Conservation (phyloP, 805 yeast species). For the Kuraishia cidri region DNA sequence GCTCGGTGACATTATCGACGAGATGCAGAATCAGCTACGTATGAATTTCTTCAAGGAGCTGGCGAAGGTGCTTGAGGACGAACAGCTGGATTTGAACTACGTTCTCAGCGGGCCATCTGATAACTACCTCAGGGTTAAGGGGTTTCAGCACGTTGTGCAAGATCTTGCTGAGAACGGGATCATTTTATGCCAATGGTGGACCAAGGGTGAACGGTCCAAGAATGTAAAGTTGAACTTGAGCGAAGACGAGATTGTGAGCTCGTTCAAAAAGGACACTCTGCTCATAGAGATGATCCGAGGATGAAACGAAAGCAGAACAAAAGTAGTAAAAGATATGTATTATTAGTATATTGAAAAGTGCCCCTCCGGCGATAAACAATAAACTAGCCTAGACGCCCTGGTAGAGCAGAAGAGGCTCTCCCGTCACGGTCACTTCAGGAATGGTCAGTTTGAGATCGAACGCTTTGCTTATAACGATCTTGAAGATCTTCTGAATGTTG, state of each 20-base stretch:
- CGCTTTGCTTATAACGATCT: constrained; percentile 81
- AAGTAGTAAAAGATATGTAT: not conserved
- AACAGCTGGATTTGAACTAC: constrained; percentile 12
- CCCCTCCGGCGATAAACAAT: too few relatives aligned
- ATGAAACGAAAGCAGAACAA: not conserved
- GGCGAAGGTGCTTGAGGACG: constrained; percentile 11
- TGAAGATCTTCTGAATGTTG: constrained; percentile 89
- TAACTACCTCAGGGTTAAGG: constrained; percentile 21
- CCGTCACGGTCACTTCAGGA: constrained; percentile 75
- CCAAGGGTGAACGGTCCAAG: constrained; percentile 59
- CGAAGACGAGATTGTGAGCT: constrained; percentile 57
- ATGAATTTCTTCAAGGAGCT: constrained; percentile 18
- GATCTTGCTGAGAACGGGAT: constrained; percentile 79
- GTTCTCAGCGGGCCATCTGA: constrained; percentile 14
- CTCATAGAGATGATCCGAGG: constrained; percentile 18
- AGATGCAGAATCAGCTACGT: constrained; percentile 36
- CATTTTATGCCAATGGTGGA: constrained; percentile 55
- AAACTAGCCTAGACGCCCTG: constrained; percentile 15
- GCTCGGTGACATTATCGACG: constrained; percentile 74
- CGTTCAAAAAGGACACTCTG: constrained; percentile 47
- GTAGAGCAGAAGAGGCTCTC: constrained; percentile 87
- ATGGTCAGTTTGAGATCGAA: constrained; percentile 77
- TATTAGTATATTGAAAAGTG: constrained; percentile 1
- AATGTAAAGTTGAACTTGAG: constrained; percentile 59
- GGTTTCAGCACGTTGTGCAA: constrained; percentile 49